Conservation (phyloP, 768 basidiomycete species). For the Suillus cothurnatus region DNA sequence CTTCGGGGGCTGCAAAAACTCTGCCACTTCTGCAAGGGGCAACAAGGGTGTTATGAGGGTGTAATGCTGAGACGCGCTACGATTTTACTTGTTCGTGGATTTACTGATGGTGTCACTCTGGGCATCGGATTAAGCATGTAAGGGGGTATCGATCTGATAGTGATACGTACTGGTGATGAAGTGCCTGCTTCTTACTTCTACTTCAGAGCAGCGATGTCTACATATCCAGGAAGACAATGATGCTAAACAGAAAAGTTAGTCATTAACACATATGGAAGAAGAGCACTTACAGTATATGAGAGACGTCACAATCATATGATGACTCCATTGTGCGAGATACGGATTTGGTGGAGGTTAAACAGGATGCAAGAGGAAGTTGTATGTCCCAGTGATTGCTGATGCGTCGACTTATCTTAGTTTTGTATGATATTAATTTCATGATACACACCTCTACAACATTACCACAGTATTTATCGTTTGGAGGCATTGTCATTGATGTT, state of each 20-base stretch:
- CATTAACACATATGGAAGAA: background rate
- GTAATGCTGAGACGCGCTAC: slow-evolving; percentile 65
- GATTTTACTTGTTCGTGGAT: slow-evolving; percentile 76
- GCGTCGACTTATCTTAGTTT: slow-evolving; percentile 7
- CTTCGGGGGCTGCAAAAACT: slow-evolving; percentile 54
- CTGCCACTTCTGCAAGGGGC: slow-evolving; percentile 78
- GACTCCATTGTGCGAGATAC: slow-evolving; percentile 79
- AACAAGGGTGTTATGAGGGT: slow-evolving; percentile 81
- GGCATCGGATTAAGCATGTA: background rate
- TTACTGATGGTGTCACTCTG: slow-evolving; percentile 72
- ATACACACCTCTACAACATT: slow-evolving; percentile 81
- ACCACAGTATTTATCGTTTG: slow-evolving; percentile 71
- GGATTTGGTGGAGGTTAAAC: slow-evolving; percentile 69
- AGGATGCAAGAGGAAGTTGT: slow-evolving; percentile 86
- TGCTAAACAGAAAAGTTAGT: slow-evolving; percentile 43
- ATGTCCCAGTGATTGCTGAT: slow-evolving; percentile 51
- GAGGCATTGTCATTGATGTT: slow-evolving; percentile 15
- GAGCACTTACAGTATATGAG: slow-evolving; percentile 78
- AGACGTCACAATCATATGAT: slow-evolving; percentile 93
- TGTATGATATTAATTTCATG: background rate
- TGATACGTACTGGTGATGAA: slow-evolving; percentile 63
- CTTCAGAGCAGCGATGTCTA: slow-evolving; percentile 79
- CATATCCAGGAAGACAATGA: slow-evolving; percentile 81
- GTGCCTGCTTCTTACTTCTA: slow-evolving; percentile 73
- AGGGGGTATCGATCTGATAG: background rate